Base-by-base conservation (phyloP, 345 rosid species). In the Balakata baccata region DNA sequence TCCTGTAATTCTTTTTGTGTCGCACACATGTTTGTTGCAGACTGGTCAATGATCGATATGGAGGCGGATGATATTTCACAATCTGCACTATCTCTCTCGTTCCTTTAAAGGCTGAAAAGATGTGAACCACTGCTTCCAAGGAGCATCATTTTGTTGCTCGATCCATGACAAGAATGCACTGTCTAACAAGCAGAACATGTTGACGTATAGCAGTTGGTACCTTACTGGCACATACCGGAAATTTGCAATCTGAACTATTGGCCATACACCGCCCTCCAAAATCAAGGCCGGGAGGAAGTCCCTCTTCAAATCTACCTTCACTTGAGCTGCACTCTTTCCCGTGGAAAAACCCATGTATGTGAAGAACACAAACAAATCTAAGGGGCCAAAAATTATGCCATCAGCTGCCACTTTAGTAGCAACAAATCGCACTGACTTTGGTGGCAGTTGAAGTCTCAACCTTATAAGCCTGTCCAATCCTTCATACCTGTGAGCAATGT, bases 81-180 rank as follows among this genome's bases (percentile, higher is more conserved):
- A 80, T 74, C 80, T 54, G 1, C 82, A 83, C 72, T 79, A 80
- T 73, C 86, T 86, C 50, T 83, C 89, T 74, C 81, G 76, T 81
- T 89, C 93, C 72, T 89, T 87, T 59, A 84, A 53, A 3, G 88
- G 75, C 80, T 71, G 72, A 57, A 86, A 84, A 61, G 85, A 83
- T 25, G 87, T 77, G 71, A 94, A 89, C 91, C 95, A 89, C 73
- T 86, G 84, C 84, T 95, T 95, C 99, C 97, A 92, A n/a, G 97
- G 84, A 14, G 99, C 98, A 73, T 90, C 96, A 60, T 95, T 85
- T 74, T 95, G 99, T 81, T 95, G 99, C 68, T 92, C 98, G 10
- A 90, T 64, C 97, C 95, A 92, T 11, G 98, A 89, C 76, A 92
- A 80, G 64, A 95, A 92, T 45, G 90, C 91, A 49, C 94, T 90